These are phyloP conservation scores for Alnus rubra DNA, from an alignment of 306 rosid species.

Conservation along the genomic window DNA sequence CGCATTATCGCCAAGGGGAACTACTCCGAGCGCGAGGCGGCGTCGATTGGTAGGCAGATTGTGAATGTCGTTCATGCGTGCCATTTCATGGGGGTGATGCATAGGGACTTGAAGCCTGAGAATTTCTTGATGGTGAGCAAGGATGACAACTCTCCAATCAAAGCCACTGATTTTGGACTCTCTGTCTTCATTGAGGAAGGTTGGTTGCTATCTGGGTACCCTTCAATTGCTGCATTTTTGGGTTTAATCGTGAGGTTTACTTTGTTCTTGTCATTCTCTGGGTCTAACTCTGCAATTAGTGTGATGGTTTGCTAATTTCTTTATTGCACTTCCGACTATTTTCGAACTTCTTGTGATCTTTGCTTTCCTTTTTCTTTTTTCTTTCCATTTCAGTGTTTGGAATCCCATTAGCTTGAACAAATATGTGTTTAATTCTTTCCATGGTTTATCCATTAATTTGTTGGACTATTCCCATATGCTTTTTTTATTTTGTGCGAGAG, in stretches of 20 bases:
- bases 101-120: conserved; percentile 90
- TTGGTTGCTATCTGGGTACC: conserved; percentile 22
- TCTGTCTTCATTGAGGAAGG: conserved; percentile 96
- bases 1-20: conserved; percentile 59
- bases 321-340: background rate
- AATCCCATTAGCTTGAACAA: background rate
- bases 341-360: background rate
- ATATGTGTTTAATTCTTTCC: background rate
- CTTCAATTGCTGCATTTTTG: background rate
- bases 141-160: conserved; percentile 56
- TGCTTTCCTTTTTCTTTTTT: too few relatives aligned
- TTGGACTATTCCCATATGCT: background rate
- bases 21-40: conserved; percentile 73
- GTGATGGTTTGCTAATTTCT: background rate
- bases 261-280: background rate
- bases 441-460: background rate
- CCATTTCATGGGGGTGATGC: conserved; percentile 99
- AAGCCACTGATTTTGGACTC: conserved; percentile 78
- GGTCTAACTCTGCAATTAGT: background rate
- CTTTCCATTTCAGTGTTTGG: background rate
- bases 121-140: conserved; percentile 66
- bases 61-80: conserved; percentile 90
- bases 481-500: background rate
- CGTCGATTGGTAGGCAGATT: conserved; percentile 55
- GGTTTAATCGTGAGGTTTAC: too few relatives aligned